phyloP scores from a whole-genome alignment of 169 alveolate species.

The Babesia caballi region DNA sequence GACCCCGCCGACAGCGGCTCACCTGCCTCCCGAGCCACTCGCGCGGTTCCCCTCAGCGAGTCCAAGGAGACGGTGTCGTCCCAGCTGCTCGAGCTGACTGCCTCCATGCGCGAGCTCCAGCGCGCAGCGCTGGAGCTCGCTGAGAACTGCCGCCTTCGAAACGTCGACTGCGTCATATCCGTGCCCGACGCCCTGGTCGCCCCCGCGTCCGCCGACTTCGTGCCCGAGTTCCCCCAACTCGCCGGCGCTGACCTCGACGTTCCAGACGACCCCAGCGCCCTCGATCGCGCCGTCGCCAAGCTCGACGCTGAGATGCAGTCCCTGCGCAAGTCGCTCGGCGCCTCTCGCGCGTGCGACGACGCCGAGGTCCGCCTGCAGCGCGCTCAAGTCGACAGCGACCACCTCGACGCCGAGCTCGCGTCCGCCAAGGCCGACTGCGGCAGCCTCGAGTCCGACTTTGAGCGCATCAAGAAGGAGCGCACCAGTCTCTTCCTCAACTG shows the following conservation, averaged over 20 bases:
- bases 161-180: conserved; percentile 10
- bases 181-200: conserved; percentile 4
- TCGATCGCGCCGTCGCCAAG: not conserved
- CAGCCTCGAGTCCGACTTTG: conserved; percentile 66
- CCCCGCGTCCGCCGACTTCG: not conserved
- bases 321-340: conserved; percentile 41
- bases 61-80: conserved; percentile 5
- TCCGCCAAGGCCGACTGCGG: conserved; percentile 55
- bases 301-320: conserved; percentile 16
- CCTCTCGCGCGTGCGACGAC: conserved; percentile 54
- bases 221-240: conserved; percentile 23
- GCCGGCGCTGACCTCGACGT: not conserved
- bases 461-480: conserved; percentile 66
- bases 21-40: not conserved
- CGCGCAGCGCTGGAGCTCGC: conserved; percentile 20
- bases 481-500: conserved; percentile 70
- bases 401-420: conserved; percentile 62
- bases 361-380: conserved; percentile 50
- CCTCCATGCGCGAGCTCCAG: conserved; percentile 18
- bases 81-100: not conserved
- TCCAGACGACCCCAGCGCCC: not conserved
- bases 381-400: conserved; percentile 53
- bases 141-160: conserved; percentile 43
- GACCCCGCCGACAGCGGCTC: not conserved
- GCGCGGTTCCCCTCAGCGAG: conserved; percentile 22